Evolutionary conservation across 2,329 filamentous ascomycete genomes (phyloP).

Genomic region (Tolypocladium capitatum): DNA sequence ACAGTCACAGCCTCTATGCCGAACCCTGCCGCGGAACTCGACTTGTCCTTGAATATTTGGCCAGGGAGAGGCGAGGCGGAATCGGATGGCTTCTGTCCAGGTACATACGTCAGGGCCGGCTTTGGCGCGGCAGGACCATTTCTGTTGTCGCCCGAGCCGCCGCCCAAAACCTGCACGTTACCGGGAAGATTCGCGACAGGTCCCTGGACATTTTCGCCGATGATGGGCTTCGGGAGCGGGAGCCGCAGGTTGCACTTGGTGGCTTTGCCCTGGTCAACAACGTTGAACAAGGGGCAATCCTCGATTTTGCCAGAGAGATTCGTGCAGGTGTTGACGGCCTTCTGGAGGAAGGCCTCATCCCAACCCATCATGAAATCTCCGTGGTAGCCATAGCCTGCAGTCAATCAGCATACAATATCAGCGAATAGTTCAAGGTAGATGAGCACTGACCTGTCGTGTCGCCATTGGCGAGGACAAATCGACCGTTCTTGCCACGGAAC

Average conservation of each 20-base stretch:
- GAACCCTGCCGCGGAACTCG: constrained; percentile 1
- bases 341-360: constrained; percentile 54
- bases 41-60: constrained; percentile 26
- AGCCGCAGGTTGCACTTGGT: constrained; percentile 47
- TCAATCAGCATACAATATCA: constrained; percentile 1
- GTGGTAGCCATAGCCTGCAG: constrained; percentile 57
- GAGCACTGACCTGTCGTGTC: constrained; percentile 53
- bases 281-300: constrained; percentile 63
- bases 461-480: constrained; percentile 67
- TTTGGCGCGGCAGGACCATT: constrained; percentile 4
- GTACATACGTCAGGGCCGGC: constrained; percentile 21
- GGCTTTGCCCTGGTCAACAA: constrained; percentile 47
- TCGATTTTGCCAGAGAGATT: constrained; percentile 52
- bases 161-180: not conserved
- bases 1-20: not conserved
- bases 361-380: constrained; percentile 74
- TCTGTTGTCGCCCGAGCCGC: constrained; percentile 5
- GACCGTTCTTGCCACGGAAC: constrained; percentile 48
- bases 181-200: constrained; percentile 53
- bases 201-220: constrained; percentile 45
- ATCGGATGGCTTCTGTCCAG: constrained; percentile 19
- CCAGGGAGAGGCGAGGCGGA: constrained; percentile 25
- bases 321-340: constrained; percentile 64
- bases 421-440: not conserved
- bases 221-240: constrained; percentile 38